Evolutionary conservation across 1,139 yeast species (phyloP).

Genomic region (Schwanniomyces etchellsii): DNA sequence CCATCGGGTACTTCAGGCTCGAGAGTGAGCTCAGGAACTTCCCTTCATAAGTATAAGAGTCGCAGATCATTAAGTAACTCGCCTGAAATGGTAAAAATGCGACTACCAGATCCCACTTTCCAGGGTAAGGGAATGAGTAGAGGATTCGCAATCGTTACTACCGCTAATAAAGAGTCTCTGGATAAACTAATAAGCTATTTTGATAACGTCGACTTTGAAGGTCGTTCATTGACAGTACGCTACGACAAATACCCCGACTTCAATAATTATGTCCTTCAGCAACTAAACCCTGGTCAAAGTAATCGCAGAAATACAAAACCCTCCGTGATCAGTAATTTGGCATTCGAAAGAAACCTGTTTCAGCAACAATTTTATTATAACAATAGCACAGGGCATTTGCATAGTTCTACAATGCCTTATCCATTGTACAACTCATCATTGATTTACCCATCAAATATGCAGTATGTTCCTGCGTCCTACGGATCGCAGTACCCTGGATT

Average conservation of each 20-base stretch:
- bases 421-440: conserved; percentile 6
- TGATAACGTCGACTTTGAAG: conserved; percentile 49
- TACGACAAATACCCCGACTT: conserved; percentile 46
- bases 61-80: conserved; percentile 6
- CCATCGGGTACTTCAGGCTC: background rate
- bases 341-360: conserved; percentile 30
- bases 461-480: background rate
- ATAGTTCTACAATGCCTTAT: conserved; percentile 4
- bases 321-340: conserved; percentile 17
- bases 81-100: conserved; percentile 1
- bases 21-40: background rate
- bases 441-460: conserved; percentile 1
- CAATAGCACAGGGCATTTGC: conserved; percentile 1
- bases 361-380: conserved; percentile 31
- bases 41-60: conserved; percentile 5
- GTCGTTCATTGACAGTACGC: conserved; percentile 56
- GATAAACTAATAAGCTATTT: conserved; percentile 43
- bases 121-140: conserved; percentile 22
- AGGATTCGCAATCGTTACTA: conserved; percentile 66
- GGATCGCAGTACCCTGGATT: background rate
- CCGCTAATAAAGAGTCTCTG: conserved; percentile 45
- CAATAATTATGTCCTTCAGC: conserved; percentile 29
- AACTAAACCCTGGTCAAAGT: conserved; percentile 14
- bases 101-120: conserved; percentile 2
- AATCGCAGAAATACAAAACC: conserved; percentile 9